Evolutionary conservation across 495 filamentous ascomycete genomes (phyloP).

Genomic region (Aspergillus homomorphus): DNA sequence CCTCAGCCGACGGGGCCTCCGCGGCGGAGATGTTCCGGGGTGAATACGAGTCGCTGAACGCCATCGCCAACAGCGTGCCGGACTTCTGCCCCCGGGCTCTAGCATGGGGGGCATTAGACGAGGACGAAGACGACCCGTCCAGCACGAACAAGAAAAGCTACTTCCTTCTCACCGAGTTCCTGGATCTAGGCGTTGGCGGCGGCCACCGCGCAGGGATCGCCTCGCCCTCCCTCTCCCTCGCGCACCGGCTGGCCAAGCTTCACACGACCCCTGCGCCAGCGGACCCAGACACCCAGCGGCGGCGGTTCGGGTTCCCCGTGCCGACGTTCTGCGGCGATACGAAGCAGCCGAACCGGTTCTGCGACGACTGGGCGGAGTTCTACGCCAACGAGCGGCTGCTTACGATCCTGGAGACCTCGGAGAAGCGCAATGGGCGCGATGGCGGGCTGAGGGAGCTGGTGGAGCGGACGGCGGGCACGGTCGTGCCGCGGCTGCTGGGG

Average conservation of each 20-base stretch:
- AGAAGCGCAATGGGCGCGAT: constrained; percentile 63
- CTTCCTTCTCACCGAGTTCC: constrained; percentile 80
- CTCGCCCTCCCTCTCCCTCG: constrained; percentile 47
- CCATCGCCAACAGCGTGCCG: constrained; percentile 67
- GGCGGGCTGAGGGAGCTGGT: constrained; percentile 56
- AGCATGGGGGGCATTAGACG: constrained; percentile 61
- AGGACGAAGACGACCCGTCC: constrained; percentile 21
- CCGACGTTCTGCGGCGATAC: constrained; percentile 85
- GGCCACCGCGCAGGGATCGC: constrained; percentile 21
- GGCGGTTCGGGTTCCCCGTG: constrained; percentile 76
- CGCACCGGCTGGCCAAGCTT: constrained; percentile 71
- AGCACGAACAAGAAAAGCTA: constrained; percentile 34
- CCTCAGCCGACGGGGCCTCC: constrained; percentile 53
- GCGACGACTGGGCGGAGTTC: constrained; percentile 74
- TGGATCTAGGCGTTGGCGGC: constrained; percentile 53
- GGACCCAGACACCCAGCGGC: constrained; percentile 47
- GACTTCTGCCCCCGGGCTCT: constrained; percentile 70
- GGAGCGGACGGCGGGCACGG: constrained; percentile 54
- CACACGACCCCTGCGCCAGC: constrained; percentile 73
- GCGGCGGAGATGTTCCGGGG: constrained; percentile 80
- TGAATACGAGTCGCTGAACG: constrained; percentile 80
- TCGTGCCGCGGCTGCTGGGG: constrained; percentile 71
- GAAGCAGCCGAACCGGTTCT: constrained; percentile 69
- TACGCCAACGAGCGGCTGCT: constrained; percentile 71
- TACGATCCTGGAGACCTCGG: constrained; percentile 55